Conservation (phyloP, 2,329 filamentous ascomycete genomes). For the Colletotrichum sp. region DNA sequence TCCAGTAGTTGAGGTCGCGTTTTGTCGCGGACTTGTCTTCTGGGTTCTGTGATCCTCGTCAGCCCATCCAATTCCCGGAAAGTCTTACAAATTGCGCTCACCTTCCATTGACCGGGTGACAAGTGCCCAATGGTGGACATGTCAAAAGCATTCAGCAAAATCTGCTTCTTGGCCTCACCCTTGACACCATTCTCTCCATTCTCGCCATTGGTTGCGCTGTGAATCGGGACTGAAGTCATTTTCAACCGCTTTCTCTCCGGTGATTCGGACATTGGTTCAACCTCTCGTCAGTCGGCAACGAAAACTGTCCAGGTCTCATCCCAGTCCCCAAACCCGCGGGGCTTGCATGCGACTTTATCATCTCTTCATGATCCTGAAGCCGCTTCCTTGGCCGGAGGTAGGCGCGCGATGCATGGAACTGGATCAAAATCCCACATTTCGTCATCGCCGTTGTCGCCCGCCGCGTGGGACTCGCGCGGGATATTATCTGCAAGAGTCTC, state of each 20-base stretch:
- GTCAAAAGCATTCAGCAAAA: conserved; percentile 67
- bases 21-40: conserved; percentile 66
- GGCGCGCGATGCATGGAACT: background rate
- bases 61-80: too few relatives aligned
- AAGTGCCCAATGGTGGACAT: conserved; percentile 67
- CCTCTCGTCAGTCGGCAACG: background rate
- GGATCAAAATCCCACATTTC: background rate
- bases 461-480: conserved; percentile 12
- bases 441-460: conserved; percentile 14
- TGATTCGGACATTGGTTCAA: background rate
- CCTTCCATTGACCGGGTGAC: conserved; percentile 72
- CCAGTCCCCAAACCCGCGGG: background rate
- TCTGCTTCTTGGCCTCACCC: conserved; percentile 29
- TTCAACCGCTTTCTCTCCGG: background rate
- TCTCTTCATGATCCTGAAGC: background rate
- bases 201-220: background rate
- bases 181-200: background rate
- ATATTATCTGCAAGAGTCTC: conserved; percentile 3
- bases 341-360: background rate
- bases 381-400: background rate
- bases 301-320: background rate
- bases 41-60: conserved; percentile 47
- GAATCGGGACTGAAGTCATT: conserved; percentile 10
- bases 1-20: conserved; percentile 66
- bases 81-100: conserved; percentile 26